Conservation (phyloP, 805 yeast genomes). For the Saccharomycopsis babjevae region DNA sequence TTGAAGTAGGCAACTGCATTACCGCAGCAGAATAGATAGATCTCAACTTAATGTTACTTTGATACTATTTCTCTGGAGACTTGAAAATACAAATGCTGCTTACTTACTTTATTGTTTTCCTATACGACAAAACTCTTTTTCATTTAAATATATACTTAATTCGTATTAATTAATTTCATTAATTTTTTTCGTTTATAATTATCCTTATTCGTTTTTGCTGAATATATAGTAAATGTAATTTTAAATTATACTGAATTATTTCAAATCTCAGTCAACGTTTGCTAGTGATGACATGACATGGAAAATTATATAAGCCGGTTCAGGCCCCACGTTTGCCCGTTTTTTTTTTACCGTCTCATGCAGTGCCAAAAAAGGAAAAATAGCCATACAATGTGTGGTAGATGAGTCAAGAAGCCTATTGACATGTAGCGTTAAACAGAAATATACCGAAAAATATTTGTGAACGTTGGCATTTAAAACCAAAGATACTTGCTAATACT, state of each 20-base stretch:
- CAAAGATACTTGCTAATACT: too few relatives aligned
- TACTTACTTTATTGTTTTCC: too few relatives aligned
- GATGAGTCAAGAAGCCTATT: background rate
- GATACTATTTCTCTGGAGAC: too few relatives aligned
- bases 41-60: too few relatives aligned
- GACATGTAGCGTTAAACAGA: background rate
- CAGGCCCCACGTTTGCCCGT: background rate
- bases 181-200: background rate
- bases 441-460: background rate
- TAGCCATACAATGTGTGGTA: too few relatives aligned
- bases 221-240: background rate
- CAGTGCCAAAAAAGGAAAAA: background rate
- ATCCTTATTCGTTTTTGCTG: background rate
- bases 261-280: background rate
- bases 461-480: too few relatives aligned
- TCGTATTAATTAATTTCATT: too few relatives aligned
- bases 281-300: background rate
- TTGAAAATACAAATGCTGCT: too few relatives aligned
- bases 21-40: too few relatives aligned
- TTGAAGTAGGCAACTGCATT: too few relatives aligned
- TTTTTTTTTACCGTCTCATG: background rate
- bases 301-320: background rate
- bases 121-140: too few relatives aligned
- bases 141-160: too few relatives aligned
- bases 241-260: background rate